A percentile compares a stretch with the other conserved stretches of the same genome.
Conservation (phyloP, 345 rosid species). For the Geranium rotundifolium region DNA sequence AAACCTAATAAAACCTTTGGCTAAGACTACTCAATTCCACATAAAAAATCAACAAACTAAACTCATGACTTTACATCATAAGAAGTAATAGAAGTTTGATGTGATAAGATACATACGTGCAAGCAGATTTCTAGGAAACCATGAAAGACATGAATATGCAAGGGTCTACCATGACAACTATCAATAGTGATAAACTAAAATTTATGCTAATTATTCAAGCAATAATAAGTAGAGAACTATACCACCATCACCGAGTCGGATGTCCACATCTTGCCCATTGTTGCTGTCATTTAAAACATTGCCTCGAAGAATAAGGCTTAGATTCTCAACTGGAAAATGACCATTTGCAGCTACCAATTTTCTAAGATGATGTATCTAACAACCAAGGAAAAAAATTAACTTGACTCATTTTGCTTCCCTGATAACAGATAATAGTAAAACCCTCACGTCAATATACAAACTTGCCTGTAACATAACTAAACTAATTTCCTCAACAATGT, state of each 20-base stretch:
- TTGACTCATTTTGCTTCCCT: no score
- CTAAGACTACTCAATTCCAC: no score
- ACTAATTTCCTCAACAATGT: background rate
- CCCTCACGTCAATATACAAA: background rate
- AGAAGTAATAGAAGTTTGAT: no score
- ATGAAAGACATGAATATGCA: background rate
- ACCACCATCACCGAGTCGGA: constrained; percentile 47
- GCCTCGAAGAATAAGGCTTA: constrained; percentile 66
- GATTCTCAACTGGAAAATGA: constrained; percentile 34
- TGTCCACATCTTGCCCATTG: constrained; percentile 43
- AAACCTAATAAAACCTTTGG: no score
- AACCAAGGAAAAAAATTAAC: background rate
- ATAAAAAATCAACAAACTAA: no score
- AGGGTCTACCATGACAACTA: background rate
- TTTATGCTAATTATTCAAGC: background rate
- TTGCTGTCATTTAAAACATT: constrained; percentile 44
- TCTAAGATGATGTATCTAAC: constrained; percentile 58
- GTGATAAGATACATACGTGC: background rate
- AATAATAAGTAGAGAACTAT: constrained; percentile 6
- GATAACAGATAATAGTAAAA: background rate
- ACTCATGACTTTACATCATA: no score
- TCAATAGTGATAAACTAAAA: background rate
- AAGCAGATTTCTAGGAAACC: background rate
- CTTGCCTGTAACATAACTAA: background rate
- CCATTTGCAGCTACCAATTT: constrained; percentile 43